Conservation (phyloP, 306 rosid genomes). For the Trifolium dubium region DNA sequence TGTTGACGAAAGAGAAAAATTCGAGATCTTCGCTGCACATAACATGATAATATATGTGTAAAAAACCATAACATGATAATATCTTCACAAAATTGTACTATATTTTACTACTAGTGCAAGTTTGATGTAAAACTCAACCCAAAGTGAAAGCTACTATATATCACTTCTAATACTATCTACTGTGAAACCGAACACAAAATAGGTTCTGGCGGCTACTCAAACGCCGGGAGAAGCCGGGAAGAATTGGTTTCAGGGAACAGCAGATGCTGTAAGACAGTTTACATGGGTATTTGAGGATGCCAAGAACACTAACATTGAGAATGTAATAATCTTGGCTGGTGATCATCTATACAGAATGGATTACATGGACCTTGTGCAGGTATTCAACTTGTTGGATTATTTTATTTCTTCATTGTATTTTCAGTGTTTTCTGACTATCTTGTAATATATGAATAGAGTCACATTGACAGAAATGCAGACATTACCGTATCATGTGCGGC, state of each 20-base stretch:
- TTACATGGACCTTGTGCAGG: slow-evolving; percentile 93
- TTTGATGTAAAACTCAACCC: not conserved
- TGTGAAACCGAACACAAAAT: slow-evolving; percentile 38
- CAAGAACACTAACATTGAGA: slow-evolving; percentile 75
- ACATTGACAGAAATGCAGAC: slow-evolving; percentile 75
- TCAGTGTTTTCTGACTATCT: slow-evolving; percentile 36
- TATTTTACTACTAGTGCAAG: too few species aligned
- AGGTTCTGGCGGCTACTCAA: slow-evolving; percentile 98
- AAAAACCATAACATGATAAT: too few species aligned
- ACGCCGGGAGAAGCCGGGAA: slow-evolving; percentile 93
- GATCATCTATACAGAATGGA: slow-evolving; percentile 97
- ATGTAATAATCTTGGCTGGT: slow-evolving; percentile 81
- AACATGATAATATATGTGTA: not conserved
- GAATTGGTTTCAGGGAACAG: slow-evolving; percentile 98
- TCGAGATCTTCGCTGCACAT: not conserved
- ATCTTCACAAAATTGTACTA: too few species aligned
- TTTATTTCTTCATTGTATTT: slow-evolving; percentile 19
- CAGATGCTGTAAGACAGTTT: slow-evolving; percentile 98
- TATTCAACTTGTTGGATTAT: slow-evolving; percentile 34
- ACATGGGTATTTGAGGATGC: slow-evolving; percentile 98
- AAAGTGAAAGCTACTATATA: not conserved
- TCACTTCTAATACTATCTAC: not conserved
- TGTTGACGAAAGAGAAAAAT: not conserved
- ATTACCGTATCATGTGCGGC: slow-evolving; percentile 79
- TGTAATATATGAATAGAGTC: slow-evolving; percentile 60